Base-by-base conservation (phyloP, 257 asterid species). In the Solanum medicagineum region DNA sequence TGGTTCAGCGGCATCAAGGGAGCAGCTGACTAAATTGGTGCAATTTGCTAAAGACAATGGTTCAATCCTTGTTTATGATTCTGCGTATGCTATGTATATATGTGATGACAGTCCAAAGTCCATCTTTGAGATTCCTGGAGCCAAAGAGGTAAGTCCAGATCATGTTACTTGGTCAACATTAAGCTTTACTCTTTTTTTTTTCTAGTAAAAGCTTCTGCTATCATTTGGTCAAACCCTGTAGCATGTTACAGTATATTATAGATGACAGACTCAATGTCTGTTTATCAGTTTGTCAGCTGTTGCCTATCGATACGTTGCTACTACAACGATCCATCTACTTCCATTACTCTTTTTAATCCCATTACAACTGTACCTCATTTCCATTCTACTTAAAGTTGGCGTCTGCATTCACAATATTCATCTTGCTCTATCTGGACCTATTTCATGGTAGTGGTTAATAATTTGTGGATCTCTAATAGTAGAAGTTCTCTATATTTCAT, bases 1-100 rank as follows among this genome's bases (percentile, higher is more conserved):
- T 75, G 99, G 99, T 88, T 89, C 91, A 80, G 92, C 96, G 88
- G 98, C 98, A 85, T 93, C 98, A 79, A 88, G 98, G 90, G 98
- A 95, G 83, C 98, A 97, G 85, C 93, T 97, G 77, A 93, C 98
- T 85, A 91, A 85, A 85, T 93, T 97, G 87, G 99, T 95, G 60
- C 91, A 91, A 83, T 95, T 94, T 79, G 99, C 99, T 57, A 95
- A 94, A 90, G 89, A 92, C 83, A 96, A 96, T 88, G 99, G 98
- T 29, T 96, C 99, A 15, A 94, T 96, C 90, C 90, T 96, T 60
- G 93, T 95, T 85, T 95, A 92, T 85, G 99, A 96, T 91, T 96
- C 99, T 80, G 98, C 98, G n/a, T 97, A 97, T 90, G 98, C 98
- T 20, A 92, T 94, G 99, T 97, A 97, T 53, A 94, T 95, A 82